Evolutionary conservation across 2,329 filamentous ascomycete genomes (phyloP).

Genomic region (Ceratocystis colombiana): DNA sequence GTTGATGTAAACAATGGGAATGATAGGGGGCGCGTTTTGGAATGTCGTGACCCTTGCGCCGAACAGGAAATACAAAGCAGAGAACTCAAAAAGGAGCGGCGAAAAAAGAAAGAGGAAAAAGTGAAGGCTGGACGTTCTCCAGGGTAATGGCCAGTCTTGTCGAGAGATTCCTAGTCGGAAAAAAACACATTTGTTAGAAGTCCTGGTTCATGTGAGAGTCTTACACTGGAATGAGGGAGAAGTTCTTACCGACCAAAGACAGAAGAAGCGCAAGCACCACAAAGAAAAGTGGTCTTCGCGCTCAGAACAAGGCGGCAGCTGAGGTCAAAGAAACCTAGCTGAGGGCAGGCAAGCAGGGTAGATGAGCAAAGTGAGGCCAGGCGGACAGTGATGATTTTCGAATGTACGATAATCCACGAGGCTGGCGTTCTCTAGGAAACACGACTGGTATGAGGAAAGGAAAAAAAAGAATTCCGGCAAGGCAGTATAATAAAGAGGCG

Average conservation of each 20-base stretch:
- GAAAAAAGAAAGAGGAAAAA: conserved; percentile 18
- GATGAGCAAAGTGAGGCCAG: conserved; percentile 5
- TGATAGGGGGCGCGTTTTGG: conserved; percentile 20
- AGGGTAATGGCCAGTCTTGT: not conserved
- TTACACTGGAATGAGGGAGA: conserved; percentile 1
- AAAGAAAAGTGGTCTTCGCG: not conserved
- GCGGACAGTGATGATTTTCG: not conserved
- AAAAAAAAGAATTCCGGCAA: not conserved
- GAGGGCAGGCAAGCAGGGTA: not conserved
- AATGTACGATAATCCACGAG: conserved; percentile 4
- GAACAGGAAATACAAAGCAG: conserved; percentile 18
- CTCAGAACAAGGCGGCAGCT: not conserved
- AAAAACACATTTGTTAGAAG: not conserved
- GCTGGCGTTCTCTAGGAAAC: conserved; percentile 11
- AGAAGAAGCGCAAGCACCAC: not conserved
- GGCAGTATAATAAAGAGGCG: not conserved
- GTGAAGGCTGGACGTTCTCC: conserved; percentile 12
- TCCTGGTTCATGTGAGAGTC: conserved; percentile 1
- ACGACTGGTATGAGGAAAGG: conserved; percentile 3
- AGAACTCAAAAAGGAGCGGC: conserved; percentile 19
- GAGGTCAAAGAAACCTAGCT: not conserved
- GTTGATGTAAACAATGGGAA: conserved; percentile 11
- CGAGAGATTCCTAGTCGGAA: not conserved
- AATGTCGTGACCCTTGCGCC: conserved; percentile 18
- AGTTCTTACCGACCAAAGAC: not conserved